Base-by-base conservation (phyloP, 2,329 filamentous ascomycete species). In the Pseudocercospora vitis region DNA sequence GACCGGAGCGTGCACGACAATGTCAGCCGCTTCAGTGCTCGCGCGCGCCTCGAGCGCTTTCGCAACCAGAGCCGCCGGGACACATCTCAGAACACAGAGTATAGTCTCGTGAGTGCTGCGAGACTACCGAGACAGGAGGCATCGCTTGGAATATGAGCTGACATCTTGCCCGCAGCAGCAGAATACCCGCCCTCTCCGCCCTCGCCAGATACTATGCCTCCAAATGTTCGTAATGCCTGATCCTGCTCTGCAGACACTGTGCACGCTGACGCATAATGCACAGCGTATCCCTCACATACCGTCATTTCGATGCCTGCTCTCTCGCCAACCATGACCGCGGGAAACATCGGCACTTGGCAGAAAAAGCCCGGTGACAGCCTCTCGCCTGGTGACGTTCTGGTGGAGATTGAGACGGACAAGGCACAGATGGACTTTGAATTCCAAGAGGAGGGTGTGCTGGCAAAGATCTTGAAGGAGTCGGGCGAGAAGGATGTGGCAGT, bases 351-450 rank as follows among this genome's bases (percentile, higher is more conserved):
- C 68, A 79, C 85, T 61, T 99, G 94, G 94, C 90, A 97, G 80
- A 99, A 97, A 84, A 95, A 96, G 80, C 81, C 85, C 63, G 94
- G 94, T 71, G 94, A 99, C 74, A 70, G 79, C 59, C 86, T 99
- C 73, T 79, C 83, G 54, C 91, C 95, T 48, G 94, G 94, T 72
- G 94, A 99, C 73, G 94, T 99, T 42, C 79, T 99, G 65, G 65
- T 70, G 39, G 68, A 70, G 64, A 96, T 97, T 69, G 94, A 99
- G 83, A 99, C 94, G 67, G 94, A 99, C 78, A 99, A 99, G 83
- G 94, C 94, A 62, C 94, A 97, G 80, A 99, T 99, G 94, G 94
- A 99, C 80, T 97, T 99, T 73, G 94, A 99, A 77, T 97, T 95
- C 77, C 94, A 99, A 77, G 94, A 99, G 70, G 94, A 97, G 73